Evolutionary conservation across 306 rosid genomes (phyloP).

Genomic region (Luffa aegyptiaca): DNA sequence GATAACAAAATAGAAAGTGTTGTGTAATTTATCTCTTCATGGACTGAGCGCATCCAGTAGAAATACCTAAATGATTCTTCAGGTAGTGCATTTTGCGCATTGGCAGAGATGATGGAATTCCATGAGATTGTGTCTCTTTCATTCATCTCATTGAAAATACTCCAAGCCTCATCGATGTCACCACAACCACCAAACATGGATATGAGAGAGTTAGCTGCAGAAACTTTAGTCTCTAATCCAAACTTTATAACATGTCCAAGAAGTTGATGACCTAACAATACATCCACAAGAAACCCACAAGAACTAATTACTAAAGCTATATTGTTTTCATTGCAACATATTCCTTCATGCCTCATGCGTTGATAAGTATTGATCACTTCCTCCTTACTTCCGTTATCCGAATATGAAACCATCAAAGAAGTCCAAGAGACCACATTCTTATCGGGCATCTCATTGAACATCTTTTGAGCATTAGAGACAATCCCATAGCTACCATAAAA

Average conservation of each 20-base stretch:
- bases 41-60: slow-evolving; percentile 41
- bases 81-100: slow-evolving; percentile 40
- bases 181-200: slow-evolving; percentile 62
- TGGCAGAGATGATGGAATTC: slow-evolving; percentile 78
- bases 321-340: slow-evolving; percentile 57
- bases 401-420: slow-evolving; percentile 69
- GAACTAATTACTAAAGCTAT: slow-evolving; percentile 49
- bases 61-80: slow-evolving; percentile 53
- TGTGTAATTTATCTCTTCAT: slow-evolving; percentile 35
- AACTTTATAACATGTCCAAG: slow-evolving; percentile 56
- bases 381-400: slow-evolving; percentile 34
- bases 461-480: slow-evolving; percentile 33
- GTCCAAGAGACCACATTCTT: slow-evolving; percentile 91
- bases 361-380: slow-evolving; percentile 45
- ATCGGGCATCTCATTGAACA: slow-evolving; percentile 67
- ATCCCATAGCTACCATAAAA: slow-evolving; percentile 49
- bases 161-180: slow-evolving; percentile 41
- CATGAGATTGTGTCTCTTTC: slow-evolving; percentile 75
- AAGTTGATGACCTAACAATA: slow-evolving; percentile 50
- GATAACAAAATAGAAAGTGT: slow-evolving; percentile 55
- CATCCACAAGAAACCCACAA: slow-evolving; percentile 65
- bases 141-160: slow-evolving; percentile 58
- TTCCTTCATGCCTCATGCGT: slow-evolving; percentile 31
- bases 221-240: slow-evolving; percentile 50
- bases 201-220: slow-evolving; percentile 69